Conservation (phyloP, 257 asterid species). For the Anisodus tanguticus region DNA sequence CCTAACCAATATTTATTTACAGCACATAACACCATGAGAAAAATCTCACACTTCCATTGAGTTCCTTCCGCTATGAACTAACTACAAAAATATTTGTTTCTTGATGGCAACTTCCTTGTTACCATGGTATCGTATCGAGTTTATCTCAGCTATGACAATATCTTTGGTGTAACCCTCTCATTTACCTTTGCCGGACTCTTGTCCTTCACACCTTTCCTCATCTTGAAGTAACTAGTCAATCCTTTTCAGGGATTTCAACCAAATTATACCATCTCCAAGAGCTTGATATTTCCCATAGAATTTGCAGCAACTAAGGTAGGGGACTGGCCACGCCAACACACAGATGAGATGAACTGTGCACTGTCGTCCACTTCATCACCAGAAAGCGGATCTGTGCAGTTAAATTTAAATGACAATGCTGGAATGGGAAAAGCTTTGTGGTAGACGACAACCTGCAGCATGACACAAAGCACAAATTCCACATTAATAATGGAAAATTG, state of each 20-base stretch:
- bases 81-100: slow-evolving; percentile 36
- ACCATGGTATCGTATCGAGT: background rate
- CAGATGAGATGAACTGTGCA: slow-evolving; percentile 88
- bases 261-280: slow-evolving; percentile 82
- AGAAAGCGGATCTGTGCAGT: slow-evolving; percentile 67
- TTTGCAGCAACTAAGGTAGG: slow-evolving; percentile 91
- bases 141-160: slow-evolving; percentile 6
- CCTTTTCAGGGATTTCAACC: background rate
- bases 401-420: slow-evolving; percentile 68
- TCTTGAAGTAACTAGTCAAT: background rate
- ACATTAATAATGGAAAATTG: slow-evolving; percentile 4
- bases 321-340: slow-evolving; percentile 92
- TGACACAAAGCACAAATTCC: background rate
- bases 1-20: slow-evolving; percentile 38
- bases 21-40: slow-evolving; percentile 22
- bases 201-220: background rate
- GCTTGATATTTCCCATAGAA: slow-evolving; percentile 89
- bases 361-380: slow-evolving; percentile 78
- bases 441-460: slow-evolving; percentile 74
- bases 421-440: slow-evolving; percentile 96
- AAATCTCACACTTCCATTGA: slow-evolving; percentile 33
- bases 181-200: background rate
- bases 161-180: background rate
- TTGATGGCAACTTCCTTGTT: slow-evolving; percentile 25
- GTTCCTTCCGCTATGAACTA: slow-evolving; percentile 31